Evolutionary conservation across 208 protist species (phyloP), one percentile per base, ranked within the genome.

Genomic region (Crithidia sp.): DNA sequence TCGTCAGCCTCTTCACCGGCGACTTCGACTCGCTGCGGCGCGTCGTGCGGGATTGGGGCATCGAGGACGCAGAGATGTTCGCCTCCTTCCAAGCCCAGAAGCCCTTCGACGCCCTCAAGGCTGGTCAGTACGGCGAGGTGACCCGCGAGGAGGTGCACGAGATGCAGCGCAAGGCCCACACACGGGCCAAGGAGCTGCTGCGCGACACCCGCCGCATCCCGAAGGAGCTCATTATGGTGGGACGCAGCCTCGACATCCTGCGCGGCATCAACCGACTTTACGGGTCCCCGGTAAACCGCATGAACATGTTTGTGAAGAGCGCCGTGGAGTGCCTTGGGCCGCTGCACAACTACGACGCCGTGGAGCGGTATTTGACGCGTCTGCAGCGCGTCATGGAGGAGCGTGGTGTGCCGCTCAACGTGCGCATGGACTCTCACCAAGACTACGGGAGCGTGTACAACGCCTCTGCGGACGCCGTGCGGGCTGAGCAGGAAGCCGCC

Each of bases 221-320:
- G 39, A 78, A 75, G 54, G 92, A 96, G 64, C 74, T 96, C 7
- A 77, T 86, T 4, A 77, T 96, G 64, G 86, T 95, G 49, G 82
- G 85, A 2, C 83, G 92, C 28, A 81, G 88, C 28, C 86, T 96
- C 49, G 88, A 96, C 59, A 90, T 96, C 79, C 74, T 96, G 36
- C 89, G 89, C 53, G 78, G 86, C 60, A 56, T 94, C 43, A 96
- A 96, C 79, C 87, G 88, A 19, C 76, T 92, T 40, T 95, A 94
- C 71, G 88, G 85, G 37, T 90, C 88, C 3, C 92, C 89, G 16
- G 62, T 96, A 16, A 95, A 94, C 59, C 85, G 87, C 19, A 67
- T 95, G 44, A 92, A 93, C 72, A 91, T 95, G 79, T 86, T 96
- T 57, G 87, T 91, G 19, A 63, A 77, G 36, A 69, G 82, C 4